Evolutionary conservation across 495 filamentous ascomycete species (phyloP).

Genomic region (Immersiella caudata): DNA sequence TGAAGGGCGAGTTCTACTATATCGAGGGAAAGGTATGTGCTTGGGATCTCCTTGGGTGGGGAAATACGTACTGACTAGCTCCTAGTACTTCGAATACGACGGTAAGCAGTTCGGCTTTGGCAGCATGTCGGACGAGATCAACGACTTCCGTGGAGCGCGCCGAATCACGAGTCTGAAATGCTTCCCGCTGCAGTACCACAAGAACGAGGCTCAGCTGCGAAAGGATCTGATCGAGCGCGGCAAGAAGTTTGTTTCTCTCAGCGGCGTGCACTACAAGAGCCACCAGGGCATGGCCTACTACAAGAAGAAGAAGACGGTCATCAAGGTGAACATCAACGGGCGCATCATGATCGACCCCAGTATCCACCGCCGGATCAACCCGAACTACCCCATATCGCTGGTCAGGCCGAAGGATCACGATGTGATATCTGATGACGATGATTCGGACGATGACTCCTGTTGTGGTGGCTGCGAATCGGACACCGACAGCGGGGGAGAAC

Average conservation of each 20-base stretch:
- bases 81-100: slow-evolving; percentile 71
- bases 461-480: slow-evolving; percentile 52
- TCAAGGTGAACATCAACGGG: slow-evolving; percentile 88
- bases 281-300: slow-evolving; percentile 82
- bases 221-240: slow-evolving; percentile 78
- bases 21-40: slow-evolving; percentile 72
- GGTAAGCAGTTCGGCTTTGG: slow-evolving; percentile 64
- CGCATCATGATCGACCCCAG: slow-evolving; percentile 90
- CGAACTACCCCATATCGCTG: slow-evolving; percentile 82
- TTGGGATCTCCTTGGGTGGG: slow-evolving; percentile 8
- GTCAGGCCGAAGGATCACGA: slow-evolving; percentile 79
- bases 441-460: slow-evolving; percentile 58
- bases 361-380: slow-evolving; percentile 83
- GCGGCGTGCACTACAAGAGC: slow-evolving; percentile 84
- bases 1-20: slow-evolving; percentile 78
- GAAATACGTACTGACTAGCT: slow-evolving; percentile 14
- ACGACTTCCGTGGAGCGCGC: slow-evolving; percentile 77
- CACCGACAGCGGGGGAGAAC: slow-evolving; percentile 39
- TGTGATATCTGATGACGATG: slow-evolving; percentile 60
- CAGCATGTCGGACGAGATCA: slow-evolving; percentile 70
- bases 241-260: slow-evolving; percentile 77
- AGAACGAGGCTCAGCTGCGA: slow-evolving; percentile 66
- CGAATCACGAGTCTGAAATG: slow-evolving; percentile 78
- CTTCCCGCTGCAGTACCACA: slow-evolving; percentile 84
- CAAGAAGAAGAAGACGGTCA: slow-evolving; percentile 77